These are phyloP conservation scores for Wickerhamomyces sp. DNA, from an alignment of 1,139 yeast species.

Conservation along the genomic window DNA sequence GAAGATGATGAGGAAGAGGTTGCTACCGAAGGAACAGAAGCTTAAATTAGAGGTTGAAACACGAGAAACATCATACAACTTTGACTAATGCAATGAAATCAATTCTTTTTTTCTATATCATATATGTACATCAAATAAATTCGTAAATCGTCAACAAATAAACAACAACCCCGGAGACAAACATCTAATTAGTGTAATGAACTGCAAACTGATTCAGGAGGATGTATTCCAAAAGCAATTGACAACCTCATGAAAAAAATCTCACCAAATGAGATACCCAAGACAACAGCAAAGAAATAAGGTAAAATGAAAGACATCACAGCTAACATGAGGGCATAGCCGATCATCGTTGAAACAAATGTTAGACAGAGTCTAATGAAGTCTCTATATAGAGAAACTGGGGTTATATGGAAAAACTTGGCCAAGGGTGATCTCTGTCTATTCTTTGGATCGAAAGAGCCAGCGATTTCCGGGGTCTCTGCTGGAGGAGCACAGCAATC, in stretches of 20 bases:
- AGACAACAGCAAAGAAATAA: conserved; percentile 66
- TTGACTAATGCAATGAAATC: no score
- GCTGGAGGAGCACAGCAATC: background rate
- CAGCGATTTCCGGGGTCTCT: background rate
- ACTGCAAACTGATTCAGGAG: conserved; percentile 11
- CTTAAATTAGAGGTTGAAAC: no score
- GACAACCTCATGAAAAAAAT: conserved; percentile 58
- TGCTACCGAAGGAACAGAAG: background rate
- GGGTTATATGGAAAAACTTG: conserved; percentile 37
- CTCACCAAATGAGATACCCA: conserved; percentile 67
- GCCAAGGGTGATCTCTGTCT: conserved; percentile 26
- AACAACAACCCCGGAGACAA: background rate
- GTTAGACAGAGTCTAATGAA: conserved; percentile 47
- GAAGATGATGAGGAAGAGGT: conserved; percentile 15
- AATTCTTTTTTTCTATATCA: no score
- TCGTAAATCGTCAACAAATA: no score
- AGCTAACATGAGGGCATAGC: conserved; percentile 71
- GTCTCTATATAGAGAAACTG: conserved; percentile 42
- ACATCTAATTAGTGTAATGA: background rate
- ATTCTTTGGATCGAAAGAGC: background rate
- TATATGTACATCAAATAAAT: no score
- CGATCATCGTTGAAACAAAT: conserved; percentile 58
- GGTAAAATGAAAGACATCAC: conserved; percentile 65
- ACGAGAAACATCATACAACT: no score
- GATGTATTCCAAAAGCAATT: conserved; percentile 31